Evolutionary conservation across 2,329 filamentous ascomycete species (phyloP).

Genomic region (Hypoxylon rubiginosum): DNA sequence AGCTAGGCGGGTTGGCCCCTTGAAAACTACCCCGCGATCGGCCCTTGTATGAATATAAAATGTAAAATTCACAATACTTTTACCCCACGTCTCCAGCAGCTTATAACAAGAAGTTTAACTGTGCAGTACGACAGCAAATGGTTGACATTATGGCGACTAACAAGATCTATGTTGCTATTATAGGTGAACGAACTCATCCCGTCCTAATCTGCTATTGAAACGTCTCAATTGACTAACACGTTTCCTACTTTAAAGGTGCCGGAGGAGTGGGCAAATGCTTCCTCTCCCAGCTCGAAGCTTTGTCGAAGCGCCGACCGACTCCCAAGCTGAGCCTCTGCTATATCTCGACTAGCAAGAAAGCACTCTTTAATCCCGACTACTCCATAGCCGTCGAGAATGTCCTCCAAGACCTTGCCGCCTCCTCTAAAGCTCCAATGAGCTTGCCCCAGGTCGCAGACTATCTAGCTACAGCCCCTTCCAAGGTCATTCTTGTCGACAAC

Average conservation of each 20-base stretch:
- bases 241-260: slow-evolving; percentile 70
- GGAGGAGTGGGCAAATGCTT: slow-evolving; percentile 95
- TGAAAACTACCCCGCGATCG: slow-evolving; percentile 51
- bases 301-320: slow-evolving; percentile 75
- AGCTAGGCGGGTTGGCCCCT: slow-evolving; percentile 13
- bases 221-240: slow-evolving; percentile 33
- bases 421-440: slow-evolving; percentile 73
- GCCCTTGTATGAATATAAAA: slow-evolving; percentile 31
- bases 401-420: slow-evolving; percentile 73
- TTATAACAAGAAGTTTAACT: not conserved
- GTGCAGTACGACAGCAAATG: slow-evolving; percentile 15
- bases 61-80: slow-evolving; percentile 36
- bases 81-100: no score
- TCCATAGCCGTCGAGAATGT: slow-evolving; percentile 72
- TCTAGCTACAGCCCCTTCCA: slow-evolving; percentile 81
- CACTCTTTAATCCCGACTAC: slow-evolving; percentile 81
- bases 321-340: slow-evolving; percentile 84
- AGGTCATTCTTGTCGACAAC: slow-evolving; percentile 92
- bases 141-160: slow-evolving; percentile 57
- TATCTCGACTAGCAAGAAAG: slow-evolving; percentile 87
- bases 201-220: not conserved
- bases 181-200: slow-evolving; percentile 49
- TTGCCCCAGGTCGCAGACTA: slow-evolving; percentile 81
- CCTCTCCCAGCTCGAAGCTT: slow-evolving; percentile 80
- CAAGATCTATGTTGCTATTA: slow-evolving; percentile 67